Base-by-base conservation (phyloP, 176 grass and related monocot species). In the Rhynchospora breviuscula region DNA sequence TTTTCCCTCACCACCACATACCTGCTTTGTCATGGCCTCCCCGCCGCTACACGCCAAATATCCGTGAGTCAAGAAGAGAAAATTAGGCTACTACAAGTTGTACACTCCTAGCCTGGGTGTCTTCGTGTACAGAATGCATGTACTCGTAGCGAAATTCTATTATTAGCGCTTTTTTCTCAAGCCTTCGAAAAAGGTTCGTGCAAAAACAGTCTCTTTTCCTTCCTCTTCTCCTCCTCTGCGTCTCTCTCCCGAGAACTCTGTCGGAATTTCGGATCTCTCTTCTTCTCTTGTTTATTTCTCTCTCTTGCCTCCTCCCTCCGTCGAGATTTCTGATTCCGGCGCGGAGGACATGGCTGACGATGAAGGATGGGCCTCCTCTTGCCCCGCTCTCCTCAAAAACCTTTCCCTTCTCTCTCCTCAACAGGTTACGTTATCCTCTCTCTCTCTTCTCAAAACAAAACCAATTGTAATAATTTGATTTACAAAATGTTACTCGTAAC, bases 331-430 rank as follows among this genome's bases (percentile, higher is more conserved):
- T 44, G 54, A n/a, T 35, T 69, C 7, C 17, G 8, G 68, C 35
- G 43, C 68, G 17, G 35, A 52, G 47, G 48, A 54, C 7, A 76
- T 76, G 72, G 46, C 48, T 14, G 48, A 22, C 6, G 59, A 82
- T 67, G 35, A 82, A 65, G 79, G 33, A 64, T 82, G 79, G 79
- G 79, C 79, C 5, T 82, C 79, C 43, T 63, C 79, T 66, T 82
- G 79, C 43, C 60, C 79, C 44, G 18, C 43, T 48, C 79, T 82
- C 9, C 18, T 82, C 5, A 82, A 66, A 19, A 67, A 82, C 40
- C 61, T 82, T n/a, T 82, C 79, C 17, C 35, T 82, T 47, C 79
- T 82, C 22, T 66, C 79, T 67, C 59, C 79, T 46, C 59, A 62
- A 48, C 79, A 82, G 80, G 80, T 65, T 6, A 77, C 3, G 0